phyloP scores from a whole-genome alignment of 1,284 basidiomycete genomes.

The Moesziomyces antarcticus region DNA sequence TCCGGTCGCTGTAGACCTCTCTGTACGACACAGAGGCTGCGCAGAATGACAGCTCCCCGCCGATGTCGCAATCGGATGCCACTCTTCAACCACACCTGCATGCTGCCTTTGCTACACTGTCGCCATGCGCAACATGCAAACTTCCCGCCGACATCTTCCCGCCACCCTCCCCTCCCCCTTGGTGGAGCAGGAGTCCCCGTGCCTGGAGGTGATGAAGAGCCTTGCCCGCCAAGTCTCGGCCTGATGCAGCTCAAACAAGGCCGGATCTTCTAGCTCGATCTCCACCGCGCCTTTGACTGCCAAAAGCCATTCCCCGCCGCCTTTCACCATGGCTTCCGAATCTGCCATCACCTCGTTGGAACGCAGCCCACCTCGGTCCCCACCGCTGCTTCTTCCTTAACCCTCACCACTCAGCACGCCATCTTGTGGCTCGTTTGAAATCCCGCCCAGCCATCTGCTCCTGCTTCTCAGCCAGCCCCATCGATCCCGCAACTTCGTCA shows the following conservation, averaged over 20 bases:
- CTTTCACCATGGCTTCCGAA: constrained; percentile 8
- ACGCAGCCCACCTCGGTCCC: no score
- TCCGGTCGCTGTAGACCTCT: neutral
- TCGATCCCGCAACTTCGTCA: constrained; percentile 1
- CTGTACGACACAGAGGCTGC: neutral
- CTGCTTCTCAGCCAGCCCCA: neutral
- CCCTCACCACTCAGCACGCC: neutral
- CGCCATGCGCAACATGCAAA: neutral
- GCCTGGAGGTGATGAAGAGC: neutral
- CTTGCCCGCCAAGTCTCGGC: neutral
- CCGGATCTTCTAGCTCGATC: neutral
- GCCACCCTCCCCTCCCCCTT: no score
- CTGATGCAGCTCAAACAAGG: neutral
- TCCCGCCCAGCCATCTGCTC: neutral
- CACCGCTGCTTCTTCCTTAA: neutral
- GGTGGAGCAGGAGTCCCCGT: no score
- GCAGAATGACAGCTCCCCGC: constrained; percentile 28
- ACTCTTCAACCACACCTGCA: constrained; percentile 41
- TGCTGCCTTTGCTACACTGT: constrained; percentile 1
- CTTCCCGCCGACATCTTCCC: no score
- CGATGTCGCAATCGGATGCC: constrained; percentile 40
- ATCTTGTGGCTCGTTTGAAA: neutral
- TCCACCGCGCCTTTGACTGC: no score
- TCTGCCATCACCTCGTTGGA: neutral
- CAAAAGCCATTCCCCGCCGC: constrained; percentile 8